These are phyloP conservation scores for Xylariaceae sp. DNA, from an alignment of 2,329 filamentous ascomycete genomes.

Conservation along the genomic window DNA sequence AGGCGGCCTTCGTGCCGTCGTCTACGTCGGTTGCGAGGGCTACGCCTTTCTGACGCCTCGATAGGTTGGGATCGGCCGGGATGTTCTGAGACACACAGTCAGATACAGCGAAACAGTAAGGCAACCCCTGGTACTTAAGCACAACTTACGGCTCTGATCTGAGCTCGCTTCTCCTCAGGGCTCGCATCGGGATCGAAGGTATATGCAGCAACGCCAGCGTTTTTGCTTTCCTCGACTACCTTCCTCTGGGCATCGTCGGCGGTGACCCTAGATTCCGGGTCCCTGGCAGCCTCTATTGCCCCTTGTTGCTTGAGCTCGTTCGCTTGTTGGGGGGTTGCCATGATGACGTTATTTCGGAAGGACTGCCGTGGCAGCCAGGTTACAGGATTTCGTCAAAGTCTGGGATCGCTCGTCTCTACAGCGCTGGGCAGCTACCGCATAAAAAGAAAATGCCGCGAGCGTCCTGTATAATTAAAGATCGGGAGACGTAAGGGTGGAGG, in stretches of 20 bases:
- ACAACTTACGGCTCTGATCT: constrained; percentile 65
- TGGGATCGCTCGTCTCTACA: neutral
- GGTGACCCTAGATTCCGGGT: constrained; percentile 62
- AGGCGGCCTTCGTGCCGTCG: constrained; percentile 61
- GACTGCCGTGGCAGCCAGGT: constrained; percentile 27
- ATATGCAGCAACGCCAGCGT: constrained; percentile 74
- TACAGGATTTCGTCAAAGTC: constrained; percentile 3
- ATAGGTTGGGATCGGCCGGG: constrained; percentile 58
- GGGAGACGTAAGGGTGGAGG: no score
- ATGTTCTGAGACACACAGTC: constrained; percentile 55
- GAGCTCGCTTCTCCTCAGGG: constrained; percentile 76
- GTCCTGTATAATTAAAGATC: no score
- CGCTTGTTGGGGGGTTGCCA: constrained; percentile 33
- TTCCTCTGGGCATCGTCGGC: constrained; percentile 67
- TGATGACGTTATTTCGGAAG: constrained; percentile 16
- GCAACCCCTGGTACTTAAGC: no score
- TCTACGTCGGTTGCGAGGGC: constrained; percentile 76
- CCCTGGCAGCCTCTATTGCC: constrained; percentile 67
- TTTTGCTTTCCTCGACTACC: constrained; percentile 70
- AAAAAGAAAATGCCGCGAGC: no score
- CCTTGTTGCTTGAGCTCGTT: constrained; percentile 77
- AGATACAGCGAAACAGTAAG: no score
- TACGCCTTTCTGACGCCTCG: constrained; percentile 53
- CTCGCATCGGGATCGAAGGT: constrained; percentile 83
- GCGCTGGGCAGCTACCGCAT: neutral